Evolutionary conservation across 2,329 filamentous ascomycete species (phyloP), one percentile per base, ranked within the genome.

Genomic region (Purpureocillium lavendulum): DNA sequence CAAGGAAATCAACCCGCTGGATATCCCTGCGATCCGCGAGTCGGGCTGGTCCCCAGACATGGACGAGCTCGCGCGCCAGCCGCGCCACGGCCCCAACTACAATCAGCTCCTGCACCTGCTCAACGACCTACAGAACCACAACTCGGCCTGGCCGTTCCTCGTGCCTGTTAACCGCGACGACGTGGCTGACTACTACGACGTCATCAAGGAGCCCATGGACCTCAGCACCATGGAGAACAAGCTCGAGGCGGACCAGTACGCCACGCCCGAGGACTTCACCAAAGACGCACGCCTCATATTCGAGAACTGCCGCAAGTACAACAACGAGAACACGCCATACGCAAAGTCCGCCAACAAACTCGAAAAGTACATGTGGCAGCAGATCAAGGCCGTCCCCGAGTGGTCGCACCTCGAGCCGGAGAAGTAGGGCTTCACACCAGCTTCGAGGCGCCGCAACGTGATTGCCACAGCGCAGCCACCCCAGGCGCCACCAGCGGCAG

Each of bases 171-270:
- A 94, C 59, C 82, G 84, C 49, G 92, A 98, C 53, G 92, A 97
- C 49, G 92, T 98, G 0, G 81, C 87, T n/a, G 92, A 98, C 60
- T 98, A 98, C 66, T 97, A 97, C 68, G 87, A 95, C 43, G 89
- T 97, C 45, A 98, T 98, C 69, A 89, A 89, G 57, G 85, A 95
- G 60, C 92, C 92, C 29, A 98, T 98, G 92, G 92, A 96, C 57
- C 71, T 96, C 35, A 82, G 78, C 35, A 96, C 89, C 15, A 97
- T 98, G 90, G 92, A 97, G 62, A 80, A 79, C 50, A 94, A 94
- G 63, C 82, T 96, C 47, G 89, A 97, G 56, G 87, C 87, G 30
- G 92, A 97, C 62, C 77, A 90, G 55, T 98, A 98, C 57, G 77
- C 80, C 13, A 88, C 80, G 0, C 90, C 92, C 0, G 88, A 97